These are phyloP conservation scores for Populus pruinosa DNA, from an alignment of 345 rosid species.

Conservation along the genomic window DNA sequence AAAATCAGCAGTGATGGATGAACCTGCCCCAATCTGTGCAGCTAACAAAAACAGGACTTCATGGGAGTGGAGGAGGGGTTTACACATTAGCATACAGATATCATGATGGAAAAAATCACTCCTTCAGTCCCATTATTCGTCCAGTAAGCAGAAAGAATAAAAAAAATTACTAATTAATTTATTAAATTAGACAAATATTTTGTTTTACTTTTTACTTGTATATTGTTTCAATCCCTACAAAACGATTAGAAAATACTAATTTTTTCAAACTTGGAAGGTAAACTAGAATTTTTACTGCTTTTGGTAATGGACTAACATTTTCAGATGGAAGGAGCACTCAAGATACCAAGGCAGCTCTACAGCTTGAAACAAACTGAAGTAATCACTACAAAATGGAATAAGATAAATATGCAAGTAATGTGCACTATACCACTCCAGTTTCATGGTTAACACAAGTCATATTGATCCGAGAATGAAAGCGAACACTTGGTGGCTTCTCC, in stretches of 20 bases:
- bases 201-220: not conserved
- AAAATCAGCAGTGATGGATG: not conserved
- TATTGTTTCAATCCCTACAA: not conserved
- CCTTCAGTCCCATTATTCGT: not conserved
- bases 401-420: not conserved
- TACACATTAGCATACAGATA: not conserved
- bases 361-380: not conserved
- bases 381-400: not conserved
- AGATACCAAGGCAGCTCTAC: not conserved
- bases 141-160: not conserved
- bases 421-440: constrained; percentile 75
- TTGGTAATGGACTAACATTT: not conserved
- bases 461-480: constrained; percentile 89
- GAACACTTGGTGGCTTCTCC: constrained; percentile 91
- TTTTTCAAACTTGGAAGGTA: not conserved
- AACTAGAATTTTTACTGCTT: not conserved
- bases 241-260: not conserved
- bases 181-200: not conserved
- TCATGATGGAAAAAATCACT: not conserved
- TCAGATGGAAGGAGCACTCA: not conserved
- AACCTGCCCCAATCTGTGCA: no score
- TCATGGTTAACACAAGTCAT: constrained; percentile 94
- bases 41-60: not conserved
- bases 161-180: not conserved
- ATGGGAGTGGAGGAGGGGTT: not conserved